Evolutionary conservation across 2,329 filamentous ascomycete species (phyloP).

Genomic region (Ophiocordyceps camponoti-saundersi): DNA sequence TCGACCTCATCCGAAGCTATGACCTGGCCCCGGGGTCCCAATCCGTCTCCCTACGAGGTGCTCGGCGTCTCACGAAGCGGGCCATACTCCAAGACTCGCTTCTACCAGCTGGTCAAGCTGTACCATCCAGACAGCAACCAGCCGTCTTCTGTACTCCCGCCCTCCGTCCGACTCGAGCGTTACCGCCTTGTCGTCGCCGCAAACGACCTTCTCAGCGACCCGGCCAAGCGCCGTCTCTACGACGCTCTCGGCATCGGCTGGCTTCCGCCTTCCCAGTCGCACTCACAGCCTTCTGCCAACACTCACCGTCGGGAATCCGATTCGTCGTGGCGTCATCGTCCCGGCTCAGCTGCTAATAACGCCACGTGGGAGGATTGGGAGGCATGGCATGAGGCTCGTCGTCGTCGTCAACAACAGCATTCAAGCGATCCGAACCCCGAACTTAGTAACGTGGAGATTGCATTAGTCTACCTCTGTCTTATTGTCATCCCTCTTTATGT

Average conservation of each 20-base stretch:
- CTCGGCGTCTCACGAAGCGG: slow-evolving; percentile 42
- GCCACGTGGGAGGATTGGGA: slow-evolving; percentile 99
- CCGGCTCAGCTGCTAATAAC: slow-evolving; percentile 42
- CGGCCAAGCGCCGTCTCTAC: slow-evolving; percentile 61
- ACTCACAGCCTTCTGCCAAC: slow-evolving; percentile 24
- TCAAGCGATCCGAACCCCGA: slow-evolving; percentile 22
- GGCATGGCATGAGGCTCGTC: slow-evolving; percentile 46
- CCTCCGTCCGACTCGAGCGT: slow-evolving; percentile 57
- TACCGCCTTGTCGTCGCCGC: slow-evolving; percentile 81
- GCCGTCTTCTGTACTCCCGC: slow-evolving; percentile 18
- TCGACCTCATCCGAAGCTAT: not conserved
- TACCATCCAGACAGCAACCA: slow-evolving; percentile 72
- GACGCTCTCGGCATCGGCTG: slow-evolving; percentile 72
- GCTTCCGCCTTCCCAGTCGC: slow-evolving; percentile 21
- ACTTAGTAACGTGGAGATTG: too few species aligned
- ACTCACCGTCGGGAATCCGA: slow-evolving; percentile 29
- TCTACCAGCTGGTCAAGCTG: slow-evolving; percentile 83
- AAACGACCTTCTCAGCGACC: slow-evolving; percentile 74
- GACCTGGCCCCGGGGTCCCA: slow-evolving; percentile 27
- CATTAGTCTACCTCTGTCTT: too few species aligned
- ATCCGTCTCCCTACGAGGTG: slow-evolving; percentile 82
- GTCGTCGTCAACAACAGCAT: slow-evolving; percentile 34
- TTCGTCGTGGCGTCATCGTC: slow-evolving; percentile 28
- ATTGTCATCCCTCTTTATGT: slow-evolving; percentile 36
- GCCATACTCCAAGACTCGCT: slow-evolving; percentile 67